Conservation (phyloP, 2,329 filamentous ascomycete species). For the Lasiodiplodia gonubiensis region DNA sequence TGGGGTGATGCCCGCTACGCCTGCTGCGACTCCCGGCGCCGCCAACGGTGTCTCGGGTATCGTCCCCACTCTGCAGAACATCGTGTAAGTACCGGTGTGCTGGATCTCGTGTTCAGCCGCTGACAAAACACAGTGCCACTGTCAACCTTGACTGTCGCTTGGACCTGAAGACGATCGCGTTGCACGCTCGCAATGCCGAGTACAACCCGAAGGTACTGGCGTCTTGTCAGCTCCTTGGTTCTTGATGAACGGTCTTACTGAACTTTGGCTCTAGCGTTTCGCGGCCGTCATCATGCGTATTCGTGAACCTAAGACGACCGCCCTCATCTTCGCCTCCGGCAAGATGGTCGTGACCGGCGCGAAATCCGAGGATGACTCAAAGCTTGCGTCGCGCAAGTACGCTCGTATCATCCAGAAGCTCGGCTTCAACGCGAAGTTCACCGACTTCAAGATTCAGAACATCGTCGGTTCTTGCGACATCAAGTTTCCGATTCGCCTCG, state of each 20-base stretch:
- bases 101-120: constrained; percentile 37
- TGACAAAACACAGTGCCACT: constrained; percentile 71
- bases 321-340: constrained; percentile 95
- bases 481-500: constrained; percentile 97
- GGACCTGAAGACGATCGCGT: constrained; percentile 97
- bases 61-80: constrained; percentile 80
- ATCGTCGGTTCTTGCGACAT: constrained; percentile 99
- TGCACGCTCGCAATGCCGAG: constrained; percentile 97
- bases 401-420: constrained; percentile 99
- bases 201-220: constrained; percentile 92
- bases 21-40: constrained; percentile 87
- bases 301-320: constrained; percentile 97
- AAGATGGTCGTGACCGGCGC: constrained; percentile 99
- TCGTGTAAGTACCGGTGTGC: constrained; percentile 70
- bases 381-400: constrained; percentile 95
- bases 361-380: constrained; percentile 97
- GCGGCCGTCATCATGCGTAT: constrained; percentile 99
- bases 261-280: constrained; percentile 73
- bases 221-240: constrained; percentile 40
- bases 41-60: constrained; percentile 84
- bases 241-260: constrained; percentile 41
- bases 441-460: constrained; percentile 99
- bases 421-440: constrained; percentile 99
- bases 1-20: constrained; percentile 86
- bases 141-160: constrained; percentile 96